Percentiles rank a stretch among this genome's conserved stretches.
These are phyloP conservation scores for Tylopilus sp. DNA, from an alignment of 768 basidiomycete species.

Conservation along the genomic window DNA sequence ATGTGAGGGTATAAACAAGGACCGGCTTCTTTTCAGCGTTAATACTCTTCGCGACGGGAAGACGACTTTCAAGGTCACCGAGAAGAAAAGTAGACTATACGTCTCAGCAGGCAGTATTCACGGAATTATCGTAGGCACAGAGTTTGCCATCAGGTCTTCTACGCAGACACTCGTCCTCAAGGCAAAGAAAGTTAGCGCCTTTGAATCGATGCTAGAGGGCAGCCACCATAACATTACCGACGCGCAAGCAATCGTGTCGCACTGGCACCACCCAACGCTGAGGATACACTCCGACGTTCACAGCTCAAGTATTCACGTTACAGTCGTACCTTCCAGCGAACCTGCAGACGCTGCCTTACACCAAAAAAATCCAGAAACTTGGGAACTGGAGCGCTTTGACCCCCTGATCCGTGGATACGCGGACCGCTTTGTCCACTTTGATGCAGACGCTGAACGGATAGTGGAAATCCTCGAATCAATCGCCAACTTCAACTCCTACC, in stretches of 20 bases:
- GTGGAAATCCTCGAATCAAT: constrained; percentile 7
- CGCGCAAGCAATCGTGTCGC: constrained; percentile 9
- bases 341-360: constrained; percentile 8
- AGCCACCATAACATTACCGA: not conserved
- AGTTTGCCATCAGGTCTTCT: constrained; percentile 8
- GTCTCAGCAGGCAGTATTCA: constrained; percentile 20
- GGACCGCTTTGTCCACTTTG: not conserved
- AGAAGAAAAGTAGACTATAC: not conserved
- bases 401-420: constrained; percentile 9
- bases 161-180: constrained; percentile 5
- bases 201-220: constrained; percentile 14
- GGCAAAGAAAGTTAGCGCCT: constrained; percentile 12
- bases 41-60: constrained; percentile 11
- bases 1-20: constrained; percentile 16
- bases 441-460: not conserved
- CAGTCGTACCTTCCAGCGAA: constrained; percentile 7
- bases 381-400: constrained; percentile 18
- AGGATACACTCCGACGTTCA: constrained; percentile 4
- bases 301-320: not conserved
- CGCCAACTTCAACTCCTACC: constrained; percentile 19
- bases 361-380: not conserved
- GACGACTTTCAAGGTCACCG: constrained; percentile 16
- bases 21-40: constrained; percentile 18
- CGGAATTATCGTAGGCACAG: constrained; percentile 12
- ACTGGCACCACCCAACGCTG: constrained; percentile 10